A percentile compares a stretch with the other conserved stretches of the same genome.
Conservation (phyloP, 331 rosid genomes). For the Quercus tomentella region DNA sequence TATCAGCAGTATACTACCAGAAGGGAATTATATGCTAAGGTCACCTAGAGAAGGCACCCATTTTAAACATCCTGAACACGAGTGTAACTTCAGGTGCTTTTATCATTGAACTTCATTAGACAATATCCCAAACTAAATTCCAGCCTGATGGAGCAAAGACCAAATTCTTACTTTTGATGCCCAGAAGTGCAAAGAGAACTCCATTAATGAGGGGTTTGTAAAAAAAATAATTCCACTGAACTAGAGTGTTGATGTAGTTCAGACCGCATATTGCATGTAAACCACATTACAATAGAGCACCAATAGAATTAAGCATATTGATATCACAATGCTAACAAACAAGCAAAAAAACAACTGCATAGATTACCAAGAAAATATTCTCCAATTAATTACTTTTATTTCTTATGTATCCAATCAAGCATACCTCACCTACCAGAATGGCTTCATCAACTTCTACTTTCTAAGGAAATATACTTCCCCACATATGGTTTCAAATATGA, state of each 20-base stretch:
- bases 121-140: not conserved
- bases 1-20: not conserved
- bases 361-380: not conserved
- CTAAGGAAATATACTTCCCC: not conserved
- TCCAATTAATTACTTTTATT: not conserved
- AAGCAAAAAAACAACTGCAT: not conserved
- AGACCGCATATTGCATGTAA: not conserved
- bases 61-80: not conserved
- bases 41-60: not conserved
- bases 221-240: not conserved
- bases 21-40: not conserved
- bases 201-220: not conserved
- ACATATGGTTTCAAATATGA: not conserved
- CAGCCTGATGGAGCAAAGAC: not conserved
- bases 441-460: conserved; percentile 9
- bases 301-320: not conserved
- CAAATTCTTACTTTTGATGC: not conserved
- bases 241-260: not conserved
- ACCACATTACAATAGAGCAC: not conserved
- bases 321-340: not conserved
- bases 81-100: not conserved
- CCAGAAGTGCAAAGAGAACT: not conserved
- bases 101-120: not conserved
- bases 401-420: not conserved
- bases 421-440: not conserved